phyloP scores from a whole-genome alignment of 345 rosid genomes.

The Lenwebbia sp. region DNA sequence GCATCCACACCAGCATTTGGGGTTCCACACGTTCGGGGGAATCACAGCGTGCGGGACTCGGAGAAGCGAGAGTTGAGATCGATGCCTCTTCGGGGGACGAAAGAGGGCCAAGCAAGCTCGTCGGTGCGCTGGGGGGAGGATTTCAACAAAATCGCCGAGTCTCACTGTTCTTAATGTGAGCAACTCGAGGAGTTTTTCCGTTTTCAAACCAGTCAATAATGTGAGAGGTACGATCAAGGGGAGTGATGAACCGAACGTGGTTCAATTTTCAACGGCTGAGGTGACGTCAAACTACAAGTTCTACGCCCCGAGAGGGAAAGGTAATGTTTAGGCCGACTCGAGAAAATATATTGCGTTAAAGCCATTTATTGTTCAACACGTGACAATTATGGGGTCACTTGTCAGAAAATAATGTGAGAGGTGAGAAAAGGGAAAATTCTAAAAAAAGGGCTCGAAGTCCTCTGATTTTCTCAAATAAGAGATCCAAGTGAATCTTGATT shows the following conservation, averaged over 20 bases:
- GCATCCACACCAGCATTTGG: not conserved
- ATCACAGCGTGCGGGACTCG: not conserved
- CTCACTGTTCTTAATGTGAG: not conserved
- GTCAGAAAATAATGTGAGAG: too few relatives aligned
- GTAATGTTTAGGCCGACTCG: not conserved
- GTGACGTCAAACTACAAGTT: not conserved
- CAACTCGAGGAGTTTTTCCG: not conserved
- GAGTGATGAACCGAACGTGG: not conserved
- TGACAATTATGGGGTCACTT: too few relatives aligned
- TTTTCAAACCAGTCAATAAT: not conserved
- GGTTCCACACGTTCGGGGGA: not conserved
- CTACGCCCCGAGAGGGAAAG: too few relatives aligned
- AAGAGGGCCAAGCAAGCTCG: not conserved
- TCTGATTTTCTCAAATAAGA: too few relatives aligned
- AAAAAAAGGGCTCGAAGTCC: too few relatives aligned
- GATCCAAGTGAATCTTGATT: too few relatives aligned
- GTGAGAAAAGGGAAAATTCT: too few relatives aligned
- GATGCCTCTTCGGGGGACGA: not conserved
- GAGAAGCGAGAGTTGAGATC: not conserved
- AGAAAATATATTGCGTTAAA: too few relatives aligned
- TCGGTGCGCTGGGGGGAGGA: not conserved
- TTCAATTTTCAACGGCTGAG: not conserved
- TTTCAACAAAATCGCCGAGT: not conserved
- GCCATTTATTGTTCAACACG: too few relatives aligned
- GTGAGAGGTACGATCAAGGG: not conserved